A percentile compares a stretch with the other conserved stretches of the same genome.
Evolutionary conservation across 495 filamentous ascomycete species (phyloP).

Genomic region (Ascodesmis nigricans): DNA sequence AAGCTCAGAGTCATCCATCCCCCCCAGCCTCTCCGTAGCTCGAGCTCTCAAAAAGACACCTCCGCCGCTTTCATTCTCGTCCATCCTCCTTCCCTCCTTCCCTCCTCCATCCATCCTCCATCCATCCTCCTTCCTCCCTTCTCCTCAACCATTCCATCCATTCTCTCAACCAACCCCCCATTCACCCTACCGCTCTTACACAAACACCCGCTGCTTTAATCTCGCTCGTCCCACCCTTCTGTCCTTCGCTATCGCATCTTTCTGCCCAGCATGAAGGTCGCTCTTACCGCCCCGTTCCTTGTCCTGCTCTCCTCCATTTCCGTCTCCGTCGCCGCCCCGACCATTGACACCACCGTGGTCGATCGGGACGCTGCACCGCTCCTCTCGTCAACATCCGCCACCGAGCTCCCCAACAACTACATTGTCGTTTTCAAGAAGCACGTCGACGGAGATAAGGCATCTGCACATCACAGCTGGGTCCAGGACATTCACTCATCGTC

Average conservation of each 20-base stretch:
- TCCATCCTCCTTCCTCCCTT: too few species aligned
- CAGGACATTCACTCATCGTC: constrained; percentile 50
- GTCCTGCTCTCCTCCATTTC: constrained; percentile 24
- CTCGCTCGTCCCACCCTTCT: constrained; percentile 7
- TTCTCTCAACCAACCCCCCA: too few species aligned
- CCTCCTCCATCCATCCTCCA: too few species aligned
- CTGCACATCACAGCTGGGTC: constrained; percentile 77
- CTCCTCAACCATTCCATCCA: too few species aligned
- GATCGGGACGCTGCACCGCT: constrained; percentile 75
- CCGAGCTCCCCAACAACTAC: constrained; percentile 73
- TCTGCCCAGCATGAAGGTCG: constrained; percentile 20
- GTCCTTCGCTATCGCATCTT: constrained; percentile 7
- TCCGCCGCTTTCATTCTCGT: too few species aligned
- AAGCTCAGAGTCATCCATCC: too few species aligned
- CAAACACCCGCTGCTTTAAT: too few species aligned
- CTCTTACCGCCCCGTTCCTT: constrained; percentile 22
- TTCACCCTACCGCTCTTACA: too few species aligned
- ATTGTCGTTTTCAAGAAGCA: constrained; percentile 98
- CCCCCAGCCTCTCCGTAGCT: too few species aligned
- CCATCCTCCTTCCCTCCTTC: too few species aligned
- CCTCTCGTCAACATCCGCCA: constrained; percentile 51
- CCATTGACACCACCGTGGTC: constrained; percentile 51
- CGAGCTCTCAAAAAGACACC: too few species aligned
- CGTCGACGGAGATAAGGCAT: constrained; percentile 41
- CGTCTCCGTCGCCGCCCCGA: constrained; percentile 34